Conservation (phyloP, 2,329 filamentous ascomycete genomes). For the Aureobasidium sp. region DNA sequence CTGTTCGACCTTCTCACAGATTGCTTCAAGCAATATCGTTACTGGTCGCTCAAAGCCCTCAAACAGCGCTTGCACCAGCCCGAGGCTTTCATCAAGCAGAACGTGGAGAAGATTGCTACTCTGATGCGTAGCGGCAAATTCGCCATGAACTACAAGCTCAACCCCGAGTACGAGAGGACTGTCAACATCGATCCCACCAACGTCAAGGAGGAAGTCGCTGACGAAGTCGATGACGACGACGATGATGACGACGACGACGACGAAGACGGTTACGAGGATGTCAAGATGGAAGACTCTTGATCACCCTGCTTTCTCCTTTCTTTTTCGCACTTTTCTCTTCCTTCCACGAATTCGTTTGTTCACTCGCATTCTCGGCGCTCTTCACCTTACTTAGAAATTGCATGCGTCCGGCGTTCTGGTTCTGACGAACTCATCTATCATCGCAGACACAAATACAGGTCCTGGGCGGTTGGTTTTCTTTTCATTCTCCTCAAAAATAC, state of each 20-base stretch:
- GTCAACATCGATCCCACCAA: slow-evolving; percentile 45
- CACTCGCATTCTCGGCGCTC: background rate
- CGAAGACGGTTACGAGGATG: slow-evolving; percentile 43
- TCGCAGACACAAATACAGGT: background rate
- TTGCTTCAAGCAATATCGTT: slow-evolving; percentile 78
- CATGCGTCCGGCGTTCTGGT: slow-evolving; percentile 3
- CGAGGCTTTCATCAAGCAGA: slow-evolving; percentile 84
- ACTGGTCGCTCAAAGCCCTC: slow-evolving; percentile 89
- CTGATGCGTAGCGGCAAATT: slow-evolving; percentile 78
- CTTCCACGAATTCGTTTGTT: background rate
- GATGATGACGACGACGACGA: slow-evolving; percentile 45
- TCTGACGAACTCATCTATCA: background rate
- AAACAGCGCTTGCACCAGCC: slow-evolving; percentile 74
- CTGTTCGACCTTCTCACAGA: slow-evolving; percentile 78
- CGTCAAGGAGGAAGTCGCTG: slow-evolving; percentile 45
- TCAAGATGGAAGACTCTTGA: slow-evolving; percentile 24
- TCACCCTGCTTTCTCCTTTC: background rate
- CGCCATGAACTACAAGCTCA: slow-evolving; percentile 77
- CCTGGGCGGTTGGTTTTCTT: background rate
- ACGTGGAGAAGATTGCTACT: slow-evolving; percentile 73
- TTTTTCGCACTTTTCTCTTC: background rate
- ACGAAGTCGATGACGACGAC: slow-evolving; percentile 33
- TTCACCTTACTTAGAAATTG: background rate
- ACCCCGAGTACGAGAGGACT: slow-evolving; percentile 57
- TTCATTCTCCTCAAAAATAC: background rate